These are phyloP conservation scores for Dactylellina cionopaga DNA, from an alignment of 2,329 filamentous ascomycete species.

Conservation along the genomic window DNA sequence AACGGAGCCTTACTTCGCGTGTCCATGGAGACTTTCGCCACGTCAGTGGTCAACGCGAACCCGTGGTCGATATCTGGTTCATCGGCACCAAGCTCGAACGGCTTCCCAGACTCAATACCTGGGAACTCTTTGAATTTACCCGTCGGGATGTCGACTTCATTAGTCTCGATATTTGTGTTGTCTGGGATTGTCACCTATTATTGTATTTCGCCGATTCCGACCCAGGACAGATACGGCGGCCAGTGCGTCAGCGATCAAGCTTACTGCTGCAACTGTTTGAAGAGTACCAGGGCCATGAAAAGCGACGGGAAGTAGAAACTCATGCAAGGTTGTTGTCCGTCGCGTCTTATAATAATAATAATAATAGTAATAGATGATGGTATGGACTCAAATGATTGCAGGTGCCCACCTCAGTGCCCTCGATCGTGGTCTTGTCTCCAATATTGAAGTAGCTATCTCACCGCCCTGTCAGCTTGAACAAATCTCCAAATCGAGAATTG, in stretches of 20 bases:
- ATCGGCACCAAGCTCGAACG: constrained; percentile 76
- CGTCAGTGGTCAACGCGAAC: constrained; percentile 78
- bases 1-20: constrained; percentile 64
- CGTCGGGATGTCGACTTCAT: constrained; percentile 45
- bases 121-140: constrained; percentile 65
- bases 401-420: constrained; percentile 69
- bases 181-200: constrained; percentile 29
- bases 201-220: neutral
- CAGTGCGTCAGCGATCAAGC: neutral
- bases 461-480: constrained; percentile 25
- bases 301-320: neutral
- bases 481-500: too few relatives aligned
- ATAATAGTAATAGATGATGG: too few relatives aligned
- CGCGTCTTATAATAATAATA: too few relatives aligned
- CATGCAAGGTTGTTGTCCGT: too few relatives aligned
- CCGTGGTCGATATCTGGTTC: constrained; percentile 88
- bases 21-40: constrained; percentile 71
- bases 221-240: neutral
- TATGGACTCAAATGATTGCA: too few relatives aligned
- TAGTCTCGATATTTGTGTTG: constrained; percentile 49
- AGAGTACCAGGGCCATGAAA: too few relatives aligned
- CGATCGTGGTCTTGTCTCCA: constrained; percentile 67
- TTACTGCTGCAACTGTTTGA: too few relatives aligned
- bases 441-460: constrained; percentile 72
- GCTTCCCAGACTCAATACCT: constrained; percentile 71